Conservation (phyloP, 2,329 filamentous ascomycete genomes). For the Arachnopeziza araneosa region DNA sequence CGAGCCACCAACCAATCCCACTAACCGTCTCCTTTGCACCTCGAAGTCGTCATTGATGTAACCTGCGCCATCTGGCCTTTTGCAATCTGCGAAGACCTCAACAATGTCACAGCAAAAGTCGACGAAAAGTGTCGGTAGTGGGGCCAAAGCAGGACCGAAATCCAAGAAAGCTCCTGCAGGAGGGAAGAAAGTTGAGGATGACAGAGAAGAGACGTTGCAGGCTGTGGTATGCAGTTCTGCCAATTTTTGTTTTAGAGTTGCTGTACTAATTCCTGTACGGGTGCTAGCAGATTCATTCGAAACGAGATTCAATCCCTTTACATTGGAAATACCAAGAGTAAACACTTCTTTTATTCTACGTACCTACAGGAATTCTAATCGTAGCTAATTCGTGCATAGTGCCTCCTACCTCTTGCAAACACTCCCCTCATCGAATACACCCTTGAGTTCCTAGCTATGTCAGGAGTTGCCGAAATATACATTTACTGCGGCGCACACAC, state of each 20-base stretch:
- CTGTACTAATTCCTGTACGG: constrained; percentile 37
- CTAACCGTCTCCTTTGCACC: too few species aligned
- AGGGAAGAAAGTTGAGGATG: constrained; percentile 29
- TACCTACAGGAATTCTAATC: background rate
- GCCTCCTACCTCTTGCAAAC: constrained; percentile 88
- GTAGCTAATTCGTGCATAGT: constrained; percentile 44
- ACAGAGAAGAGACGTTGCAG: constrained; percentile 32
- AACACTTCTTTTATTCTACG: constrained; percentile 25
- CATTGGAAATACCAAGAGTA: constrained; percentile 81
- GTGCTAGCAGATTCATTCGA: constrained; percentile 94
- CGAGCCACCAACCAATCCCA: too few species aligned
- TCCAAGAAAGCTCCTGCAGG: constrained; percentile 22
- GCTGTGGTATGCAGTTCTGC: constrained; percentile 29
- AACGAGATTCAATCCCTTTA: constrained; percentile 84
- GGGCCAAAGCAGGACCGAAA: constrained; percentile 22
- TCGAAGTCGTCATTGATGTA: background rate
- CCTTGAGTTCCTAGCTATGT: constrained; percentile 90
- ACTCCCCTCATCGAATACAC: constrained; percentile 96
- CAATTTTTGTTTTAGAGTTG: background rate
- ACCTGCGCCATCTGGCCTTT: background rate
- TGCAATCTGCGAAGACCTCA: background rate
- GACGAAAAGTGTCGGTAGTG: constrained; percentile 20
- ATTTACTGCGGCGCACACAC: constrained; percentile 87
- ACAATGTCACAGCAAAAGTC: constrained; percentile 23
- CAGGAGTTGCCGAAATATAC: constrained; percentile 89